Evolutionary conservation across 2,329 filamentous ascomycete genomes (phyloP).

Genomic region (Thielaviopsis musarum): DNA sequence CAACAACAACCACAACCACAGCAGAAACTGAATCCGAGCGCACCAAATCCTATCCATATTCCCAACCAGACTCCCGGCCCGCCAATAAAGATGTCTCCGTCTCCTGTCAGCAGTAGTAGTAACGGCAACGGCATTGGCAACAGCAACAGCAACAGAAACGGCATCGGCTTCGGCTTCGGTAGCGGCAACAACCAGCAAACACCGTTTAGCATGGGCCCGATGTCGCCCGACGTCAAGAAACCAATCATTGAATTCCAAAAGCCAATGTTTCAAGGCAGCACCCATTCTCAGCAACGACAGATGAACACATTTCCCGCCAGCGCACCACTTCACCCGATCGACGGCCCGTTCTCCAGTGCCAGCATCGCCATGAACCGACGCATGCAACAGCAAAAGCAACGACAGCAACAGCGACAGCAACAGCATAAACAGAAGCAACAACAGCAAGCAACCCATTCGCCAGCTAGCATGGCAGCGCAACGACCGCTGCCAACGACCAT

Average conservation of each 20-base stretch:
- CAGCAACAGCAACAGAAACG: background rate
- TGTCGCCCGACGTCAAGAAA: constrained; percentile 31
- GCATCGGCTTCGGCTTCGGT: no score
- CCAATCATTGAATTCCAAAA: constrained; percentile 26
- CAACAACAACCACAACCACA: constrained; percentile 1
- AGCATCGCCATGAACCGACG: constrained; percentile 2
- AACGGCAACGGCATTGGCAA: background rate
- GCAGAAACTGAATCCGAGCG: background rate
- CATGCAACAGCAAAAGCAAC: background rate
- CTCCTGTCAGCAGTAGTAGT: constrained; percentile 24
- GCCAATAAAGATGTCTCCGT: constrained; percentile 11
- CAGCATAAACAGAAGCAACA: background rate
- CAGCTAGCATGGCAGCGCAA: constrained; percentile 3
- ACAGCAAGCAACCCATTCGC: background rate
- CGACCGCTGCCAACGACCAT: constrained; percentile 11
- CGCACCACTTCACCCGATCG: constrained; percentile 7
- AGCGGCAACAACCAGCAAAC: background rate
- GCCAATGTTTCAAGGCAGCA: constrained; percentile 13
- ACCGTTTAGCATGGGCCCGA: constrained; percentile 25
- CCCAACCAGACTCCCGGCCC: constrained; percentile 31
- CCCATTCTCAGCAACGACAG: background rate
- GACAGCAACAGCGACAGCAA: background rate
- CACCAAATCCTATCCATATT: constrained; percentile 15
- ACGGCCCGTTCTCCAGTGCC: constrained; percentile 8
- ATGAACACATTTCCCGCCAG: constrained; percentile 14